Conservation (phyloP, 768 basidiomycete species). For the Mycena vitilis region DNA sequence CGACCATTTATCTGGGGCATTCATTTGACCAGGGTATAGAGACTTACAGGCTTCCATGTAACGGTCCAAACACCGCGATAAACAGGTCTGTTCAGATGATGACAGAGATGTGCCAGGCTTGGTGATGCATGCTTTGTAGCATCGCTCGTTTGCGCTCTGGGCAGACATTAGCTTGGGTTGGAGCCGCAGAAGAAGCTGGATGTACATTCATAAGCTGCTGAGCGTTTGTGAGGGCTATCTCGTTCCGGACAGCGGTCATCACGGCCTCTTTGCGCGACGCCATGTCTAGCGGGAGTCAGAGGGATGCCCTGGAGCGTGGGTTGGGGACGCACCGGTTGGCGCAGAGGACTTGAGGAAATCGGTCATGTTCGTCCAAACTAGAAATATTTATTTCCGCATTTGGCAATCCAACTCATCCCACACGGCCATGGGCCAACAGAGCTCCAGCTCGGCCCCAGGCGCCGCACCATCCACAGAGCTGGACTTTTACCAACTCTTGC, state of each 20-base stretch:
- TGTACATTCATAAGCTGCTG: slow-evolving; percentile 84
- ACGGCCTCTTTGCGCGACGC: slow-evolving; percentile 61
- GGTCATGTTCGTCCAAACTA: slow-evolving; percentile 52
- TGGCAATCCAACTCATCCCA: neutral
- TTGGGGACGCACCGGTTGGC: slow-evolving; percentile 43
- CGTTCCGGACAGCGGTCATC: slow-evolving; percentile 74
- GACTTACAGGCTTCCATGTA: slow-evolving; percentile 88
- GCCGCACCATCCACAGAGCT: slow-evolving; percentile 12
- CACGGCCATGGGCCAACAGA: slow-evolving; percentile 31
- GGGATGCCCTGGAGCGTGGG: neutral
- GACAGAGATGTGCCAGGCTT: slow-evolving; percentile 80
- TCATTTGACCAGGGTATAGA: neutral
- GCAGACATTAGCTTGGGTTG: slow-evolving; percentile 16
- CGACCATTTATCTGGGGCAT: slow-evolving; percentile 13
- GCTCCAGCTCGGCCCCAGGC: slow-evolving; percentile 31
- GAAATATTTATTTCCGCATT: slow-evolving; percentile 11
- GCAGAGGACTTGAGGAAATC: slow-evolving; percentile 60
- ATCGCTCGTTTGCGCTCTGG: slow-evolving; percentile 85
- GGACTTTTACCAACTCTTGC: slow-evolving; percentile 88
- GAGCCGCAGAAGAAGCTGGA: slow-evolving; percentile 35
- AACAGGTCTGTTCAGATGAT: slow-evolving; percentile 82
- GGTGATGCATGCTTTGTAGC: slow-evolving; percentile 80
- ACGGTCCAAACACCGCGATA: slow-evolving; percentile 80
- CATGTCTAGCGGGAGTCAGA: slow-evolving; percentile 50
- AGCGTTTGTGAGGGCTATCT: slow-evolving; percentile 79